Percentiles rank a stretch among this genome's conserved stretches.
phyloP scores from a whole-genome alignment of 495 filamentous ascomycete genomes.

The Podospora anserina region DNA sequence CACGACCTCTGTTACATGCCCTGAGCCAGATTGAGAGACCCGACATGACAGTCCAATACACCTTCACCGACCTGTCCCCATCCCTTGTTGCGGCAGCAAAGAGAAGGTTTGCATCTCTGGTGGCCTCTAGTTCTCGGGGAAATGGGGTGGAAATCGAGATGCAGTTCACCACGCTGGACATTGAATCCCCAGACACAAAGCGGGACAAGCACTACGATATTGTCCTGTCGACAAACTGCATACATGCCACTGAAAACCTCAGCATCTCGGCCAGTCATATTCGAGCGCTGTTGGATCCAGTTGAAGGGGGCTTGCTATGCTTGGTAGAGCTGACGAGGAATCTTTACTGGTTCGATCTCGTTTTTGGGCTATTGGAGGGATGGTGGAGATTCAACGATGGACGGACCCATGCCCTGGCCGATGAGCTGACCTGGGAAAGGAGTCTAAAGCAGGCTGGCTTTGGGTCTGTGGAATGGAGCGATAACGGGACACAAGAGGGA shows the following conservation, averaged over 20 bases:
- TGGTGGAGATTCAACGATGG: constrained; percentile 53
- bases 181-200: constrained; percentile 43
- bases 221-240: constrained; percentile 50
- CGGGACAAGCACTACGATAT: constrained; percentile 51
- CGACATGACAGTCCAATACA: constrained; percentile 45
- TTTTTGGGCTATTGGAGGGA: constrained; percentile 50
- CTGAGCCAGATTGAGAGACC: constrained; percentile 33
- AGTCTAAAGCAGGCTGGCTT: background rate
- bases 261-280: constrained; percentile 30
- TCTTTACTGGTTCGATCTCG: constrained; percentile 46
- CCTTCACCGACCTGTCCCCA: constrained; percentile 50
- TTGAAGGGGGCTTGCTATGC: constrained; percentile 37
- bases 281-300: constrained; percentile 33
- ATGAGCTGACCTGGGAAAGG: background rate
- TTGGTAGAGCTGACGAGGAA: constrained; percentile 38
- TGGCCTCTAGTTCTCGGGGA: constrained; percentile 30
- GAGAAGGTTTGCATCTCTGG: constrained; percentile 38
- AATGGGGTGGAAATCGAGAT: constrained; percentile 29
- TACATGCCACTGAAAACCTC: constrained; percentile 43
- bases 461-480: constrained; percentile 46
- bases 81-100: constrained; percentile 50
- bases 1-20: constrained; percentile 16
- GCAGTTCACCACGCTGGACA: constrained; percentile 44
- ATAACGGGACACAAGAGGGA: constrained; percentile 35
- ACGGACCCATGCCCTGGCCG: constrained; percentile 11